Evolutionary conservation across 192 early-diverging fungal species (phyloP).

Genomic region (Chytriomyces sp.): DNA sequence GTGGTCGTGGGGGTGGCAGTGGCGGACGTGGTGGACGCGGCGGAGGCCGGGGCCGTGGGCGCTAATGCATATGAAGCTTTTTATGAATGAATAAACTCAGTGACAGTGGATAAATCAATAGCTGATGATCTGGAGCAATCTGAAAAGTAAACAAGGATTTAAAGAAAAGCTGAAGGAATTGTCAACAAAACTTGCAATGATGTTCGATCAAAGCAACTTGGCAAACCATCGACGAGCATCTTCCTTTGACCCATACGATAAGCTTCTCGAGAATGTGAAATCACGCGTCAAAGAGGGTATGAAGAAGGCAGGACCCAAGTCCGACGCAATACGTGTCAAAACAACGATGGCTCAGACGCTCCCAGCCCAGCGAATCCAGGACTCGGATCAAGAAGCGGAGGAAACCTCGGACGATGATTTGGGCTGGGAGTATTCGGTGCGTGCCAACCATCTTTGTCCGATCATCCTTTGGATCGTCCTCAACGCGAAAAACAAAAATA

Average conservation of each 20-base stretch:
- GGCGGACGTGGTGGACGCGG: conserved; percentile 40
- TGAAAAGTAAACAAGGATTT: too few species aligned
- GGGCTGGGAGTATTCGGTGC: conserved; percentile 24
- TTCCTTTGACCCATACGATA: conserved; percentile 29
- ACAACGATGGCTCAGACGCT: background rate
- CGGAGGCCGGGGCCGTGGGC: conserved; percentile 16
- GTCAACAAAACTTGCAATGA: too few species aligned
- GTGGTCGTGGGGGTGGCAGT: conserved; percentile 19
- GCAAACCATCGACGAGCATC: conserved; percentile 21
- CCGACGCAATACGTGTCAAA: background rate
- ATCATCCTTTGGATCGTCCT: too few species aligned
- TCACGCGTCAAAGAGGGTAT: conserved; percentile 8
- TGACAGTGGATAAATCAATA: too few species aligned
- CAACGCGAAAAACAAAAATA: too few species aligned
- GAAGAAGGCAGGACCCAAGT: background rate
- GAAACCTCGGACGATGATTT: conserved; percentile 17
- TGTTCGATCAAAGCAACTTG: background rate
- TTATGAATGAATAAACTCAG: too few species aligned
- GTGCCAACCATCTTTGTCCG: background rate
- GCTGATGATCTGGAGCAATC: too few species aligned
- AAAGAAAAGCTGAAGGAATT: too few species aligned
- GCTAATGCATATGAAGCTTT: background rate
- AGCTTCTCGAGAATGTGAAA: conserved; percentile 22
- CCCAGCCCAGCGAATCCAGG: background rate
- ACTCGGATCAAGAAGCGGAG: background rate